A percentile compares a stretch with the other conserved stretches of the same genome.
These are phyloP conservation scores for Jatropha multifida DNA, from an alignment of 441 rosid genomes.

Conservation along the genomic window DNA sequence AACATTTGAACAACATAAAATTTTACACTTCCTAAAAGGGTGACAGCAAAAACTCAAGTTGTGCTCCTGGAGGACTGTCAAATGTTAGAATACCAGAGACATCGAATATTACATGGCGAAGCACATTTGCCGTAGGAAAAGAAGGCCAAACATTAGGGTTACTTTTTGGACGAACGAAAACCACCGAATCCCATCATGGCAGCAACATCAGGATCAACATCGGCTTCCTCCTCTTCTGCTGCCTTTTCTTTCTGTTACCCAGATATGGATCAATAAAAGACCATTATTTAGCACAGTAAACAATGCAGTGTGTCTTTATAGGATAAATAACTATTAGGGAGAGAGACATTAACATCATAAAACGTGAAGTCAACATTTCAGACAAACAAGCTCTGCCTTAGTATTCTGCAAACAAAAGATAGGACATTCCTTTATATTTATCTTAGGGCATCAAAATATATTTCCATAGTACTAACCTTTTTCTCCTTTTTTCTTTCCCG, in stretches of 20 bases:
- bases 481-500: slow-evolving; percentile 92
- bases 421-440: neutral
- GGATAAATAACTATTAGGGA: neutral
- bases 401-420: neutral
- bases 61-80: neutral
- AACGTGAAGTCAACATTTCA: neutral
- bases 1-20: slow-evolving; percentile 2
- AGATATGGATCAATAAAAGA: slow-evolving; percentile 5
- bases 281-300: neutral
- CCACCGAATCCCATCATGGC: slow-evolving; percentile 99
- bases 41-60: neutral
- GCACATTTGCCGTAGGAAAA: neutral
- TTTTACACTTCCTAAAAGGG: neutral
- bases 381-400: neutral
- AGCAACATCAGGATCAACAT: slow-evolving; percentile 86
- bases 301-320: neutral
- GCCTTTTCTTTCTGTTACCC: slow-evolving; percentile 74
- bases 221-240: slow-evolving; percentile 77
- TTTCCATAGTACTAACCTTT: slow-evolving; percentile 51
- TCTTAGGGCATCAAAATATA: neutral
- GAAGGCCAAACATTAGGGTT: slow-evolving; percentile 8
- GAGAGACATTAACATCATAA: neutral
- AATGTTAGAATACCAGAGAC: neutral
- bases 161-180: slow-evolving; percentile 79
- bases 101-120: slow-evolving; percentile 6